A percentile compares a stretch with the other conserved stretches of the same genome.
These are phyloP conservation scores for Farysia itapuensis DNA, from an alignment of 1,284 basidiomycete genomes.

Conservation along the genomic window DNA sequence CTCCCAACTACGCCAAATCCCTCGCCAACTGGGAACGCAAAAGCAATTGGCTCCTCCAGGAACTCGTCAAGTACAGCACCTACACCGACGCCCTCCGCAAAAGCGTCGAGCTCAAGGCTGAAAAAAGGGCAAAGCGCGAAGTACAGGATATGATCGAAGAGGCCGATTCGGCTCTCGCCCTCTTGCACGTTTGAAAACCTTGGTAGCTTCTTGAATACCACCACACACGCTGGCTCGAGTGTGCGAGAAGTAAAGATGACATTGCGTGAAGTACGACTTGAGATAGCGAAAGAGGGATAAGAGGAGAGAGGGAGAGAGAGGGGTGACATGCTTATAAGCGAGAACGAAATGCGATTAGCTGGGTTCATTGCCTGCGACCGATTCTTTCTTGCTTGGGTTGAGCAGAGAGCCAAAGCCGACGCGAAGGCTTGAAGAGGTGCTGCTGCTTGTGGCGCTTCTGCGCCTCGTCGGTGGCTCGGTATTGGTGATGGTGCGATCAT, in stretches of 20 bases:
- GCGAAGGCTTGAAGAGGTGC: conserved; percentile 17
- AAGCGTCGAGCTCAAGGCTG: conserved; percentile 24
- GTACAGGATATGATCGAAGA: conserved; percentile 34
- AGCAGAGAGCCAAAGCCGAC: conserved; percentile 25
- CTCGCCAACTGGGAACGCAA: conserved; percentile 89
- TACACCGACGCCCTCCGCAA: conserved; percentile 78
- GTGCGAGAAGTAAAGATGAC: too few relatives aligned
- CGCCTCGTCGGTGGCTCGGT: conserved; percentile 10
- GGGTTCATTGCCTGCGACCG: too few relatives aligned
- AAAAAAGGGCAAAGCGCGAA: conserved; percentile 28
- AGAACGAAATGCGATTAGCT: too few relatives aligned
- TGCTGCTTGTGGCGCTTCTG: conserved; percentile 17
- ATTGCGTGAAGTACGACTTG: too few relatives aligned
- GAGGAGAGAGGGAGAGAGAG: too few relatives aligned
- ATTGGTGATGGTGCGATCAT: conserved; percentile 19
- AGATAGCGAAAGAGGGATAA: too few relatives aligned
- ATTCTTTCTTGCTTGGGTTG: conserved; percentile 9
- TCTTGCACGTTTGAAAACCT: too few relatives aligned
- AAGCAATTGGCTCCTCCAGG: conserved; percentile 80
- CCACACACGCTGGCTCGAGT: too few relatives aligned
- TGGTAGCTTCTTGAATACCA: too few relatives aligned
- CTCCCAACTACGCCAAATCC: conserved; percentile 75
- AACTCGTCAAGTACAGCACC: conserved; percentile 93
- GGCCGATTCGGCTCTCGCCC: conserved; percentile 19
- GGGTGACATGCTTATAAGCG: too few relatives aligned